phyloP scores from a whole-genome alignment of 139 green algal genomes.

The Chlorella sp. region DNA sequence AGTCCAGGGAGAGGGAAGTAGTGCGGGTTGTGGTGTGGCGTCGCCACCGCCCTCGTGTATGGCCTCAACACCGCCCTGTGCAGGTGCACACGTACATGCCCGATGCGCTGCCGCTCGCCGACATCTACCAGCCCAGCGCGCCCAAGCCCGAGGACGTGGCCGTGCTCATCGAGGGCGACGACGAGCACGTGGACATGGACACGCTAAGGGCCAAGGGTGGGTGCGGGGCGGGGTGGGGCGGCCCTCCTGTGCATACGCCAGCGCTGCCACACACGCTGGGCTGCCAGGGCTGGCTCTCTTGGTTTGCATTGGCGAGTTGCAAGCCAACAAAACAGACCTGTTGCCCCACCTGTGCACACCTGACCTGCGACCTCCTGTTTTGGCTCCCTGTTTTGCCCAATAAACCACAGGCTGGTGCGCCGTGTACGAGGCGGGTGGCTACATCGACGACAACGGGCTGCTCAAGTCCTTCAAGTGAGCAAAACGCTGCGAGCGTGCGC shows the following conservation, averaged over 20 bases:
- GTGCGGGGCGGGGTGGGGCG: too few species aligned
- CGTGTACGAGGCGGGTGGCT: constrained; percentile 39
- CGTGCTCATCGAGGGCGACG: constrained; percentile 23
- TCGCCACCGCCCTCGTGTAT: too few species aligned
- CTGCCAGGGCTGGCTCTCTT: too few species aligned
- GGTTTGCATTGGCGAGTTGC: too few species aligned
- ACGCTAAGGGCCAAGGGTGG: constrained; percentile 31
- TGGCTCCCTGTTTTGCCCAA: too few species aligned
- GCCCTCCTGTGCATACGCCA: neutral
- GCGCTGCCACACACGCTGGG: too few species aligned
- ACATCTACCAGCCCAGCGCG: constrained; percentile 30
- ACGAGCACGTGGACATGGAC: constrained; percentile 35
- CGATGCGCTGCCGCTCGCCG: constrained; percentile 18
- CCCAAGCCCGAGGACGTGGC: constrained; percentile 27
- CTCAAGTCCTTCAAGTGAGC: constrained; percentile 24
- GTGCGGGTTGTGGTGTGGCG: too few species aligned
- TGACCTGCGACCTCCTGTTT: too few species aligned
- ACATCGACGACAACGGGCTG: constrained; percentile 25
- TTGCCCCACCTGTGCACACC: too few species aligned
- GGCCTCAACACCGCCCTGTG: neutral
- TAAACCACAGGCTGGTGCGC: constrained; percentile 40
- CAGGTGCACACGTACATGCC: constrained; percentile 71
- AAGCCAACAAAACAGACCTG: too few species aligned
- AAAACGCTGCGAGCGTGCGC: too few species aligned
- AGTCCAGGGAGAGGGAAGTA: too few species aligned